Percentiles rank a stretch among this genome's conserved stretches.
phyloP scores from a whole-genome alignment of 1,284 basidiomycete genomes.

The Boletus smithii region DNA sequence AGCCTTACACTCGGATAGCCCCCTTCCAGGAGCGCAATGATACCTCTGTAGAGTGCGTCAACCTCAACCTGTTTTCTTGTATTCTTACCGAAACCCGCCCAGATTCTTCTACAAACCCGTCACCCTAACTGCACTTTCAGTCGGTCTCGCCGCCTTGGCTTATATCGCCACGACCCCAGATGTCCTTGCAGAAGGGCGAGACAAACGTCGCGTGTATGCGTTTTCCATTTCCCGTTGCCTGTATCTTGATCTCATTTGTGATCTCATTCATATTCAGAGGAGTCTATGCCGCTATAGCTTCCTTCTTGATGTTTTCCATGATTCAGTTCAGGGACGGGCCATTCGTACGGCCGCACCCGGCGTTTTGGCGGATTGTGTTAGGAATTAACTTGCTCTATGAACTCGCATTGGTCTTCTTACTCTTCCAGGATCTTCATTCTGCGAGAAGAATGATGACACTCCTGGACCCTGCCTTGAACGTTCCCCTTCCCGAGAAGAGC shows the following conservation, averaged over 20 bases:
- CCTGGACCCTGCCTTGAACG: constrained; percentile 68
- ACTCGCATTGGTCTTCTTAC: constrained; percentile 72
- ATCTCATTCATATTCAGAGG: constrained; percentile 45
- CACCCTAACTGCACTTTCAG: constrained; percentile 66
- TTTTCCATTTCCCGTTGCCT: constrained; percentile 7
- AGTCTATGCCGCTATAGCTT: constrained; percentile 62
- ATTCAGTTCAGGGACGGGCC: constrained; percentile 85
- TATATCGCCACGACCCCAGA: constrained; percentile 79
- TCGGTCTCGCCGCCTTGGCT: constrained; percentile 62
- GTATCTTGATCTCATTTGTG: constrained; percentile 4
- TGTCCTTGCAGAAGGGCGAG: constrained; percentile 71
- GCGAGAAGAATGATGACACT: constrained; percentile 75
- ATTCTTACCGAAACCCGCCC: neutral
- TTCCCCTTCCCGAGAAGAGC: constrained; percentile 73
- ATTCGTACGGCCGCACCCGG: constrained; percentile 70
- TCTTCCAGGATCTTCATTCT: constrained; percentile 79
- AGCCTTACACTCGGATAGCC: constrained; percentile 73
- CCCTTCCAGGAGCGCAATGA: constrained; percentile 80
- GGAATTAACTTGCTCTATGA: constrained; percentile 81
- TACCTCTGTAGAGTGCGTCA: constrained; percentile 72
- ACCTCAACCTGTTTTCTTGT: neutral
- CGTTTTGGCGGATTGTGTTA: constrained; percentile 72
- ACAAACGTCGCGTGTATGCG: constrained; percentile 73
- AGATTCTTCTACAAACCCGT: constrained; percentile 84
- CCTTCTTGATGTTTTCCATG: constrained; percentile 77